Evolutionary conservation across 148 eudicot species (phyloP).

Genomic region (Fagopyrum homotropicum): DNA sequence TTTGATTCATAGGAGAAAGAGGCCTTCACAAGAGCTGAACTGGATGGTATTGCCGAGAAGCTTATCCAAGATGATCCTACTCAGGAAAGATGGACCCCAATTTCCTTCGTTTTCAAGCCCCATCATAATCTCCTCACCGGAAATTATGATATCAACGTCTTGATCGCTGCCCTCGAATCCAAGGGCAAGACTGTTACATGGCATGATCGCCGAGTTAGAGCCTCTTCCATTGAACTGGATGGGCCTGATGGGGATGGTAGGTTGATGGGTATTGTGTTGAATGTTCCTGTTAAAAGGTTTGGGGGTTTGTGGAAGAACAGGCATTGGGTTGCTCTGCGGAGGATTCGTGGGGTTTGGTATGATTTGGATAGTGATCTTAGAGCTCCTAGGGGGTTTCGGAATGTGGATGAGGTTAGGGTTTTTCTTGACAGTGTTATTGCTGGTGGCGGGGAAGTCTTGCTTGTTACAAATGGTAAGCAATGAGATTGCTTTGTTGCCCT

Average conservation of each 20-base stretch:
- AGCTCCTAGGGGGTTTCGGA: slow-evolving; percentile 41
- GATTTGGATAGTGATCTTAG: slow-evolving; percentile 91
- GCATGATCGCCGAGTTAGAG: slow-evolving; percentile 71
- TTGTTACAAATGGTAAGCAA: slow-evolving; percentile 48
- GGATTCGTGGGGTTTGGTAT: slow-evolving; percentile 69
- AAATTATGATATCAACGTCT: slow-evolving; percentile 82
- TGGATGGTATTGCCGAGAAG: slow-evolving; percentile 61
- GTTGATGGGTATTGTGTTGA: slow-evolving; percentile 77
- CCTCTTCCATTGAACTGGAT: slow-evolving; percentile 55
- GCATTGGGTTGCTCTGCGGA: slow-evolving; percentile 83
- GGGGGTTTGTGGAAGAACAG: slow-evolving; percentile 66
- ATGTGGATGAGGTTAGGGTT: slow-evolving; percentile 48
- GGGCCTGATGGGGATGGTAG: slow-evolving; percentile 32
- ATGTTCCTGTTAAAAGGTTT: slow-evolving; percentile 53
- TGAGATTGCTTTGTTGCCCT: slow-evolving; percentile 14
- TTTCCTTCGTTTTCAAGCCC: slow-evolving; percentile 71
- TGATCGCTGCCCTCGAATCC: slow-evolving; percentile 69
- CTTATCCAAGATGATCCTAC: slow-evolving; percentile 61
- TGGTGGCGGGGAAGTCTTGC: slow-evolving; percentile 66
- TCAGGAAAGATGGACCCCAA: slow-evolving; percentile 59
- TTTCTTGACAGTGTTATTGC: slow-evolving; percentile 50
- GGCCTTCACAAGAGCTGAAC: slow-evolving; percentile 49
- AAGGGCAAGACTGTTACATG: slow-evolving; percentile 71
- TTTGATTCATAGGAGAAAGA: slow-evolving; percentile 50
- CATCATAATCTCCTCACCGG: slow-evolving; percentile 84